These are phyloP conservation scores for Citrus medica DNA, from an alignment of 345 rosid species.

Conservation along the genomic window DNA sequence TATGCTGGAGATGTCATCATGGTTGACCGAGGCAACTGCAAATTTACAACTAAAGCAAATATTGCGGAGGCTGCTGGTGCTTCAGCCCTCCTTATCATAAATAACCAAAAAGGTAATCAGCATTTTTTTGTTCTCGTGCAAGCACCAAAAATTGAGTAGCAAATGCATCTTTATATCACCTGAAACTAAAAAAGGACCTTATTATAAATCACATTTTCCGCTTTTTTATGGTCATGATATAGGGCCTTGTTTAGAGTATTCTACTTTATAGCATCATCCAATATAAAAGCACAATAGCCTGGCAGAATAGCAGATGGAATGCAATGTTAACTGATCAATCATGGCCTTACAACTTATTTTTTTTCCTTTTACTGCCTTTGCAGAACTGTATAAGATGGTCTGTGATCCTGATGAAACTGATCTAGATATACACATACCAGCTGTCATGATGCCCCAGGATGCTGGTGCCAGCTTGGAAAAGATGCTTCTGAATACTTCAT, in stretches of 20 bases:
- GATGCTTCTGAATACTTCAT: slow-evolving; percentile 55
- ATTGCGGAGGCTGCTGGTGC: slow-evolving; percentile 89
- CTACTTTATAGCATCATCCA: neutral
- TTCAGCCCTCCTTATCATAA: slow-evolving; percentile 85
- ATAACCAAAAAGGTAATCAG: slow-evolving; percentile 76
- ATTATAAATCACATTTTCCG: neutral
- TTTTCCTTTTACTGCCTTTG: slow-evolving; percentile 5
- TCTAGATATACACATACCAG: slow-evolving; percentile 80
- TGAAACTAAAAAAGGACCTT: neutral
- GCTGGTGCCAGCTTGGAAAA: slow-evolving; percentile 81
- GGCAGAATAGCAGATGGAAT: neutral
- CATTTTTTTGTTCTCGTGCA: slow-evolving; percentile 11
- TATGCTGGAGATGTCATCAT: slow-evolving; percentile 72
- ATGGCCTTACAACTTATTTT: neutral
- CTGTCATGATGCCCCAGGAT: slow-evolving; percentile 95
- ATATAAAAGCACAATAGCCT: neutral
- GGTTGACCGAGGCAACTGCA: slow-evolving; percentile 93
- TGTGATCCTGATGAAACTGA: slow-evolving; percentile 97
- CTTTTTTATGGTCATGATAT: neutral
- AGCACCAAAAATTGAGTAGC: neutral
- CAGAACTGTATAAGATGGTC: slow-evolving; percentile 99
- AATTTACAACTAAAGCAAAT: slow-evolving; percentile 84
- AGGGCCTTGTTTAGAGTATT: slow-evolving; percentile 5
- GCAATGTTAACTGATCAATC: neutral
- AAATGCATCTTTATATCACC: neutral